phyloP scores from a whole-genome alignment of 371 early-diverging fungal genomes.

The Syncephalis fuscata region DNA sequence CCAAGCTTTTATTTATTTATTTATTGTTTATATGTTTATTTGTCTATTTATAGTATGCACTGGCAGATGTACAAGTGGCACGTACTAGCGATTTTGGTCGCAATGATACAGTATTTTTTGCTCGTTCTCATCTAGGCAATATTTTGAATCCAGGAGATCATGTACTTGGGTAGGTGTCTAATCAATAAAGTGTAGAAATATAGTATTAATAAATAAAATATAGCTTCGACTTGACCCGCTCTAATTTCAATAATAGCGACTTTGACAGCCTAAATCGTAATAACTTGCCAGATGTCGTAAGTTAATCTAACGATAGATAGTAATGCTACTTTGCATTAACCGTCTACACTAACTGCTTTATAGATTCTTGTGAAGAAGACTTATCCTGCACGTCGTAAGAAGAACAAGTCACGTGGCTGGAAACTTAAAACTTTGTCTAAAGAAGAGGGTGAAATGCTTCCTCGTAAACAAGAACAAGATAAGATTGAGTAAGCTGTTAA shows the following conservation, averaged over 20 bases:
- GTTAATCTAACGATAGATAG: background rate
- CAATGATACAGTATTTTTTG: constrained; percentile 69
- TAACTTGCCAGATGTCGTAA: constrained; percentile 61
- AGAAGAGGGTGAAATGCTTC: constrained; percentile 68
- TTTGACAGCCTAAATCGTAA: constrained; percentile 49
- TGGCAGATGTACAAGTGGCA: constrained; percentile 67
- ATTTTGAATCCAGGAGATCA: constrained; percentile 84
- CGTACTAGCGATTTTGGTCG: constrained; percentile 64
- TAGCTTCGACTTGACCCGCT: constrained; percentile 59
- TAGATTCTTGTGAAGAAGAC: constrained; percentile 70
- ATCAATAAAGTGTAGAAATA: background rate
- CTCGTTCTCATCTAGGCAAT: constrained; percentile 86
- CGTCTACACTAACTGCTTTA: too few relatives aligned
- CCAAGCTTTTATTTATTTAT: too few relatives aligned
- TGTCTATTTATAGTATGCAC: constrained; percentile 17
- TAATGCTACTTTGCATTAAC: background rate
- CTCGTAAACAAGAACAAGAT: constrained; percentile 55
- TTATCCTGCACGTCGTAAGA: constrained; percentile 77
- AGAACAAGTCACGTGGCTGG: constrained; percentile 77
- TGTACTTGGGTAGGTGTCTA: constrained; percentile 40
- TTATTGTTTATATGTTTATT: too few relatives aligned
- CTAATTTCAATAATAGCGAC: constrained; percentile 83
- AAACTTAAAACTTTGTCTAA: constrained; percentile 73
- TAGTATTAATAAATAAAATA: background rate
- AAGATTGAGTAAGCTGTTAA: constrained; percentile 32